Base-by-base conservation (phyloP, 208 protist genomes). In the Acanthamoeba healyi region DNA sequence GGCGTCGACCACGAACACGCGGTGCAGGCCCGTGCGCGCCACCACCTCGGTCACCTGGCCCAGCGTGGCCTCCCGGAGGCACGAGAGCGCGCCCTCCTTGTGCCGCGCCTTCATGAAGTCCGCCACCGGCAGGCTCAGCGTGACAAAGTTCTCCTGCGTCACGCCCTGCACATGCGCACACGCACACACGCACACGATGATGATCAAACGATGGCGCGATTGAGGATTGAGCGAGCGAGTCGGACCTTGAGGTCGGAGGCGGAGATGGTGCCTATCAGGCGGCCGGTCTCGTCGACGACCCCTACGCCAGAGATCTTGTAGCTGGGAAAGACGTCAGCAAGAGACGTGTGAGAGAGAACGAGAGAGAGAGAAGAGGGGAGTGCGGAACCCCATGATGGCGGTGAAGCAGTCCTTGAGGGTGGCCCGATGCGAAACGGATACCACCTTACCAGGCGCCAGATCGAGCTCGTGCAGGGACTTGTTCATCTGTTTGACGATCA, bases 371-470 rank as follows among this genome's bases (percentile, higher is more conserved):
- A 61, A 56, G 49, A 56, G 49, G 49, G 3, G 0, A 65, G 3
- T 22, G 5, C 15, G 0, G 9, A n/a, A 79, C 70, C 70, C 70
- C 70, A 81, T 81, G 70, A 81, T 81, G 34, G 70, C 36, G 38
- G 36, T 81, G 70, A 81, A 81, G 70, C 70, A 81, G 24, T 81
- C 70, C 70, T 81, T 40, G 70, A 81, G 70, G 24, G 70, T 81
- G 70, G 70, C 70, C 26, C 70, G 70, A 15, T 81, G 34, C n/a
- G 70, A 81, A 4, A 81, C 70, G 9, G 70, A 81, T 26, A 81
- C 24, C 36, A 81, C 70, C 40, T 81, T 81, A 17, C 70, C 70
- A 10, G 70, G 70, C 9, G 70, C 70, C 22, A 81, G 36, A 38
- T 81, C 70, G 40, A 81, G 70, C 34, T 81, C 70, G 6, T 29